A percentile compares a stretch with the other conserved stretches of the same genome.
Conservation (phyloP, 768 basidiomycete genomes). For the Leccinellum luteum region DNA sequence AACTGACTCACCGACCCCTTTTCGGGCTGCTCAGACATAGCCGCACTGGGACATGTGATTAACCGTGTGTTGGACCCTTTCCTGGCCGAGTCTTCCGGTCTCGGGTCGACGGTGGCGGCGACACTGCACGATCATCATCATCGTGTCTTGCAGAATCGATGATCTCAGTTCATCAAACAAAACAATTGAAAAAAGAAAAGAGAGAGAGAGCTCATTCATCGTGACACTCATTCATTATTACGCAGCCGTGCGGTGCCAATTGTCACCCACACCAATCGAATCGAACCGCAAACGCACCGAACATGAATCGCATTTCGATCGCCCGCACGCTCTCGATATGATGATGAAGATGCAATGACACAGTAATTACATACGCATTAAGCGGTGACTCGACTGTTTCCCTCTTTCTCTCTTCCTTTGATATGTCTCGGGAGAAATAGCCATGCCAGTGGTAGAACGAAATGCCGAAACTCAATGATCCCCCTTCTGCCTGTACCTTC, state of each 20-base stretch:
- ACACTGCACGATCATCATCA: slow-evolving; percentile 1
- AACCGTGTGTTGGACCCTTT: slow-evolving; percentile 4
- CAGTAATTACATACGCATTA: not conserved
- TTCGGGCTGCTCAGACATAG: slow-evolving; percentile 2
- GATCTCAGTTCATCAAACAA: slow-evolving; percentile 13
- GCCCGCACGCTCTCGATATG: not conserved
- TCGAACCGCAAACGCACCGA: not conserved
- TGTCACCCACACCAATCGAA: slow-evolving; percentile 9
- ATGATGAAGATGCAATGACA: not conserved
- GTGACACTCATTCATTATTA: slow-evolving; percentile 1
- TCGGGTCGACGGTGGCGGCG: not conserved
- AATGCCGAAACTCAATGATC: not conserved
- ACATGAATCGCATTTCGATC: not conserved
- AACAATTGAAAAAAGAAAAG: not conserved
- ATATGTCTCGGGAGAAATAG: slow-evolving; percentile 12
- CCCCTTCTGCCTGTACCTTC: not conserved
- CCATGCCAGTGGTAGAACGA: not conserved
- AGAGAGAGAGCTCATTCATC: not conserved
- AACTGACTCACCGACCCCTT: not conserved
- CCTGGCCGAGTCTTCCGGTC: not conserved
- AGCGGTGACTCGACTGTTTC: not conserved
- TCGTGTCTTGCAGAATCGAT: not conserved
- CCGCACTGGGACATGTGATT: slow-evolving; percentile 8
- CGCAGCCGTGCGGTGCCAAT: slow-evolving; percentile 4
- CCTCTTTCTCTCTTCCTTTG: not conserved